Percentiles rank a stretch among this genome's conserved stretches.
Conservation (phyloP, 345 rosid species). For the Populus simonii region DNA sequence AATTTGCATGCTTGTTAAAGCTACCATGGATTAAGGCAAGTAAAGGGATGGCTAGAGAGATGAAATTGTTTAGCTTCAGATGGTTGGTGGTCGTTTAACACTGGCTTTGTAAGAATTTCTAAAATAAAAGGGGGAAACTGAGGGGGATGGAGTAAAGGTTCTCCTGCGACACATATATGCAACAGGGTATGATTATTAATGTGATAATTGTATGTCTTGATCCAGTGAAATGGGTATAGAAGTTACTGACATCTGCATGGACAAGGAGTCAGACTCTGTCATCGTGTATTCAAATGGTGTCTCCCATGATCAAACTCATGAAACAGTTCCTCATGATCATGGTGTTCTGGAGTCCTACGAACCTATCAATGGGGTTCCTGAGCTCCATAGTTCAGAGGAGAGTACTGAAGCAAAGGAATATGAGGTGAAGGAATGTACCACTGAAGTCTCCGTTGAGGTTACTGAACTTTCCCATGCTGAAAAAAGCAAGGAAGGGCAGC, state of each 20-base stretch:
- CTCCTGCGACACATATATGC: neutral
- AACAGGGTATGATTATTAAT: conserved; percentile 2
- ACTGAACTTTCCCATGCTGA: conserved; percentile 29
- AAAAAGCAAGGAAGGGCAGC: conserved; percentile 30
- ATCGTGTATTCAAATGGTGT: conserved; percentile 47
- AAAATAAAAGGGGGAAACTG: neutral
- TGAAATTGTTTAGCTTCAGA: conserved; percentile 3
- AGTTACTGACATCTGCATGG: conserved; percentile 67
- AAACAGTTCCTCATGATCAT: conserved; percentile 37
- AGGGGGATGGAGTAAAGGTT: neutral
- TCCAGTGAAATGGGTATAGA: conserved; percentile 52
- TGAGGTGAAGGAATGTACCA: conserved; percentile 81
- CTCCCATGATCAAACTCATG: conserved; percentile 41
- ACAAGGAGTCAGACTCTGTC: conserved; percentile 69
- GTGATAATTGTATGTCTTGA: conserved; percentile 9
- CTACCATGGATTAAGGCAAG: neutral
- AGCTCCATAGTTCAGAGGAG: conserved; percentile 47
- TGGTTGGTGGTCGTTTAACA: conserved; percentile 10
- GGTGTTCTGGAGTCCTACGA: conserved; percentile 42
- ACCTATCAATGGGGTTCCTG: conserved; percentile 43
- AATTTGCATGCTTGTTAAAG: conserved; percentile 11
- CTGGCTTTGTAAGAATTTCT: neutral
- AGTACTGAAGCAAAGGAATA: conserved; percentile 59
- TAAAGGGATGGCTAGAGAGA: neutral
- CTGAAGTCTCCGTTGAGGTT: conserved; percentile 45